Evolutionary conservation across 768 basidiomycete genomes (phyloP).

Genomic region (Crepidotus variabilis): DNA sequence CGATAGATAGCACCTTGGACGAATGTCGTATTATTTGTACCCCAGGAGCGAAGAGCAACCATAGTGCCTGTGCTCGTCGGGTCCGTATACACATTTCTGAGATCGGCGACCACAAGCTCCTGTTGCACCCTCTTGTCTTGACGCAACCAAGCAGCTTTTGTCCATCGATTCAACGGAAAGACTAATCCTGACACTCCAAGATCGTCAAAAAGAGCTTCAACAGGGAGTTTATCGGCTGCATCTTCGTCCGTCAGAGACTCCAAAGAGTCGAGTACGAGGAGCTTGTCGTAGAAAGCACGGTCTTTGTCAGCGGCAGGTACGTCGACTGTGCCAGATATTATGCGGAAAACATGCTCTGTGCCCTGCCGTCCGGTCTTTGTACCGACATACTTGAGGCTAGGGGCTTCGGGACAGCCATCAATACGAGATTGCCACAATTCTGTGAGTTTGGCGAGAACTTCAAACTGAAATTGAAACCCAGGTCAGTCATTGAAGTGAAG

Average conservation of each 20-base stretch:
- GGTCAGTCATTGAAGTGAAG: background rate
- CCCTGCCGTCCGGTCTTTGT: constrained; percentile 23
- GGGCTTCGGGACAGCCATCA: constrained; percentile 46
- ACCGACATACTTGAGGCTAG: constrained; percentile 35
- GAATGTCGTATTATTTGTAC: constrained; percentile 23
- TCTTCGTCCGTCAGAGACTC: constrained; percentile 15
- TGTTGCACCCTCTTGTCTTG: constrained; percentile 36
- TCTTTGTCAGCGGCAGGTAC: constrained; percentile 35
- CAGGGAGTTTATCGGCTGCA: constrained; percentile 28
- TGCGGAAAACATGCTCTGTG: constrained; percentile 32
- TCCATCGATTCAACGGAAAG: constrained; percentile 39
- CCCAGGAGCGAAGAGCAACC: constrained; percentile 37
- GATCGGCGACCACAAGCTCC: constrained; percentile 36
- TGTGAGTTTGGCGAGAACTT: constrained; percentile 40
- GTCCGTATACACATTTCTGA: constrained; percentile 33
- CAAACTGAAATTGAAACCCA: constrained; percentile 31
- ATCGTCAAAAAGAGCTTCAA: constrained; percentile 48
- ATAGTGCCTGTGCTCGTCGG: constrained; percentile 25
- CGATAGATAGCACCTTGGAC: constrained; percentile 34
- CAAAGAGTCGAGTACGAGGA: constrained; percentile 34
- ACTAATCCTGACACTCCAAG: constrained; percentile 41
- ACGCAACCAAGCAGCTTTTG: constrained; percentile 31
- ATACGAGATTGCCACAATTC: constrained; percentile 47
- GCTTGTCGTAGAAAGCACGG: constrained; percentile 39
- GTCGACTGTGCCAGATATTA: constrained; percentile 41